Base-by-base conservation (phyloP, 1,139 yeast species). In the Kazachstania sp. region DNA sequence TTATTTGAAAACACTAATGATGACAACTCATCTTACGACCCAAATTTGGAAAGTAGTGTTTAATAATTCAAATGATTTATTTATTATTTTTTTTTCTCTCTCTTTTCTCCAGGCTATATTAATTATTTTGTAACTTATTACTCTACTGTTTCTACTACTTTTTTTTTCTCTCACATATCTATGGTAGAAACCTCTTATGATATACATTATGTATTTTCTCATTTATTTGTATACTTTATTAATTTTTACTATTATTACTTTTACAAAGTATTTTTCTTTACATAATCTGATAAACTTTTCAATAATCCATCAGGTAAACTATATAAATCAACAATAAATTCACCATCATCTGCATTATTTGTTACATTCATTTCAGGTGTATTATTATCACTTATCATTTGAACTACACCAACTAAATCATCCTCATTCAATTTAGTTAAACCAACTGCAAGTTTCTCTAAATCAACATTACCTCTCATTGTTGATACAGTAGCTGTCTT, bases 281-380 rank as follows among this genome's bases (percentile, higher is more conserved):
- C 95, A 65, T 86, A 90, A 58, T 92, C 97, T 95, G 95, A 88
- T 67, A 92, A 75, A 74, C 95, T 86, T 70, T 85, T 87, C 67
- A 92, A 77, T 64, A 92, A 74, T 39, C 87, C 81, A 65, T 90
- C 97, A 19, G 98, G 98, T 58, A 92, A 74, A 39, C 97, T 90
- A 67, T 81, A 90, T 59, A 92, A 75, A 69, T 92, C 98, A 86
- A 92, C 87, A 50, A 95, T 90, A 67, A 92, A 92, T 71, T 92
- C 98, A 44, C 98, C 98, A 60, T 87, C 94, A 54, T 90, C 97
- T 45, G 86, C 90, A 64, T 92, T 96, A 68, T 92, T 92, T 65
- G 90, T 88, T 61, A 92, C 86, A 68, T 86, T 88, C 96, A 92
- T 92, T 49, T 92, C 97, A 43, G 86, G 82, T 16, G 97, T 88